Evolutionary conservation across 352 stramenopile genomes (phyloP).

Genomic region (Phytophthora palmivora): DNA sequence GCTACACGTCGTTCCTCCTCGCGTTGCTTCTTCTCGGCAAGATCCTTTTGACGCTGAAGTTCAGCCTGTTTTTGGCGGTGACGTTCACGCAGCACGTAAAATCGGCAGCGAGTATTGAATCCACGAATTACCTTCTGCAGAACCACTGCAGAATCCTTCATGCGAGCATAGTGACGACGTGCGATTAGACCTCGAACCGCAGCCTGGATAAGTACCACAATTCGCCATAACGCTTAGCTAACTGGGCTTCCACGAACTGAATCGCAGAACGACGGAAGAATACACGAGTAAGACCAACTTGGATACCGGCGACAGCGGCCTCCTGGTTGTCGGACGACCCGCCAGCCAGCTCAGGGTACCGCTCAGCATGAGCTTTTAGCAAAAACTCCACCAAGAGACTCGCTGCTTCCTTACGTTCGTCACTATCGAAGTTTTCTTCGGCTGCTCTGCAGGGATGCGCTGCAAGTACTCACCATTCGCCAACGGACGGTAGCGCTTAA

Average conservation of each 20-base stretch:
- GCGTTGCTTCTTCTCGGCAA: slow-evolving; percentile 41
- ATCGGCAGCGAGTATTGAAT: slow-evolving; percentile 66
- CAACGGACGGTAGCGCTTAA: slow-evolving; percentile 89
- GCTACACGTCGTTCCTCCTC: slow-evolving; percentile 45
- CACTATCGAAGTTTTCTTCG: slow-evolving; percentile 56
- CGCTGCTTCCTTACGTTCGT: slow-evolving; percentile 61
- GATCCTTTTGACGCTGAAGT: slow-evolving; percentile 46
- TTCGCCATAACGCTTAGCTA: slow-evolving; percentile 86
- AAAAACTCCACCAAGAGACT: slow-evolving; percentile 72
- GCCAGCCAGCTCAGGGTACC: slow-evolving; percentile 62
- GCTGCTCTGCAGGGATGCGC: slow-evolving; percentile 62
- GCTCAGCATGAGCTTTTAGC: slow-evolving; percentile 69
- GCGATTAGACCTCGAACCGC: slow-evolving; percentile 66
- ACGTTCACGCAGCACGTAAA: slow-evolving; percentile 55
- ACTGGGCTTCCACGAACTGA: slow-evolving; percentile 86
- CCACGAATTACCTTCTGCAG: slow-evolving; percentile 74
- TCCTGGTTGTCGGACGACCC: slow-evolving; percentile 49
- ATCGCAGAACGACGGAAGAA: slow-evolving; percentile 88
- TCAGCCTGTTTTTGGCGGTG: slow-evolving; percentile 56
- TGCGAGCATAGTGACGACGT: slow-evolving; percentile 54
- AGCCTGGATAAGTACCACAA: slow-evolving; percentile 89
- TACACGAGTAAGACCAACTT: slow-evolving; percentile 82
- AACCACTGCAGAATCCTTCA: slow-evolving; percentile 50
- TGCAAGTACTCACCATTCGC: slow-evolving; percentile 70
- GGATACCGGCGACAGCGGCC: slow-evolving; percentile 61